Evolutionary conservation across 805 yeast genomes (phyloP).

Genomic region (Candida nonsorbophila): DNA sequence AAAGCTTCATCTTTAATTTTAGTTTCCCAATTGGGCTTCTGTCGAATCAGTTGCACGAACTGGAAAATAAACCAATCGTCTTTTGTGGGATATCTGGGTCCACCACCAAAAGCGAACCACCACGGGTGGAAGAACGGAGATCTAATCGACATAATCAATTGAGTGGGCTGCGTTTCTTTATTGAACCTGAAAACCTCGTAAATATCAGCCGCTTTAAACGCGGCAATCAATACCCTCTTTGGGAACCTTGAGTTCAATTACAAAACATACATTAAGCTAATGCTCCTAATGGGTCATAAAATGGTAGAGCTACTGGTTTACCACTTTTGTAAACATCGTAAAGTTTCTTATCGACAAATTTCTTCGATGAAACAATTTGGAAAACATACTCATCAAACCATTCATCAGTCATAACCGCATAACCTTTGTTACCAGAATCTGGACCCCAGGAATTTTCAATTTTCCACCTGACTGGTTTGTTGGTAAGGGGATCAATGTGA

Average conservation of each 20-base stretch:
- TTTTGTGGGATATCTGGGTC: slow-evolving; percentile 8
- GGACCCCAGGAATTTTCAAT: slow-evolving; percentile 43
- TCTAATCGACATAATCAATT: background rate
- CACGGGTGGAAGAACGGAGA: slow-evolving; percentile 14
- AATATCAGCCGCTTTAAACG: too few relatives aligned
- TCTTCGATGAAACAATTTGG: slow-evolving; percentile 35
- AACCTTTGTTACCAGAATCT: slow-evolving; percentile 35
- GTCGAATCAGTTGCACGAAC: slow-evolving; percentile 11
- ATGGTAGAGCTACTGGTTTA: slow-evolving; percentile 29
- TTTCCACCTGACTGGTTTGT: slow-evolving; percentile 39
- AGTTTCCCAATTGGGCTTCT: slow-evolving; percentile 14
- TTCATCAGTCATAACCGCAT: slow-evolving; percentile 36
- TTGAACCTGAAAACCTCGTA: background rate
- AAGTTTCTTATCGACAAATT: slow-evolving; percentile 30
- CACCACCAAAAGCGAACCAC: slow-evolving; percentile 8
- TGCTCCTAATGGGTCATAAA: slow-evolving; percentile 40
- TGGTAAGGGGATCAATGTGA: slow-evolving; percentile 52
- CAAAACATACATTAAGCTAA: slow-evolving; percentile 20
- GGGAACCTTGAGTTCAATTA: background rate
- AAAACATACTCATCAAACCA: slow-evolving; percentile 41
- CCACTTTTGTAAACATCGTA: slow-evolving; percentile 31
- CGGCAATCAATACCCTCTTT: too few relatives aligned
- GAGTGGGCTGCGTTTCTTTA: background rate
- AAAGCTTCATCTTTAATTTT: slow-evolving; percentile 12
- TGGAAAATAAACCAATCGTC: slow-evolving; percentile 14